A percentile compares a stretch with the other conserved stretches of the same genome.
These are phyloP conservation scores for Psilocybe cubensis DNA, from an alignment of 768 basidiomycete genomes.

Conservation along the genomic window DNA sequence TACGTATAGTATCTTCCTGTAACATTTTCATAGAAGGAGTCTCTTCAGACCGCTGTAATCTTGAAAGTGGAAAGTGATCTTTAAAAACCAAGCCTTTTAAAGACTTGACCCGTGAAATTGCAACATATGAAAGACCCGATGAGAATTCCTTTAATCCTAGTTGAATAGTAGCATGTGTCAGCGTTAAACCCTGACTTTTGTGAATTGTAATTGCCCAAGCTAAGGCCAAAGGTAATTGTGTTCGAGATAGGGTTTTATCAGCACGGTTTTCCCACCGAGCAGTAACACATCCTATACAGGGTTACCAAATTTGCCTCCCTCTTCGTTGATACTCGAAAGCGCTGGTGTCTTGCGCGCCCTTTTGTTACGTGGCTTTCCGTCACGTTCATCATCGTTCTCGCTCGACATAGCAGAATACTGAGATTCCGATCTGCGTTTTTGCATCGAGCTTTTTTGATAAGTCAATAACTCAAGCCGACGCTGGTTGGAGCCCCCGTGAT, in stretches of 20 bases:
- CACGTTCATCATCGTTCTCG: no score
- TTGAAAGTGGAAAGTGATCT: no score
- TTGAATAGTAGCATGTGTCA: slow-evolving; percentile 26
- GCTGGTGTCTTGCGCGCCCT: no score
- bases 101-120: slow-evolving; percentile 3
- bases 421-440: no score
- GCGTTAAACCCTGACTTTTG: slow-evolving; percentile 78
- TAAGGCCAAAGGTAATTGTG: slow-evolving; percentile 58
- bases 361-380: no score
- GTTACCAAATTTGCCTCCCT: no score
- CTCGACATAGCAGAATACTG: no score
- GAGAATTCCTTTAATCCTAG: slow-evolving; percentile 19
- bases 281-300: no score
- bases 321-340: no score
- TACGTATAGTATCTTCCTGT: background rate
- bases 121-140: slow-evolving; percentile 1
- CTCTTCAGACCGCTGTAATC: background rate
- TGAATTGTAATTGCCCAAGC: slow-evolving; percentile 83
- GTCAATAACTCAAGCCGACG: no score
- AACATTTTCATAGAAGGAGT: slow-evolving; percentile 1
- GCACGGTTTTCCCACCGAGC: background rate
- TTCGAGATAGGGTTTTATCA: slow-evolving; percentile 7
- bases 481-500: no score
- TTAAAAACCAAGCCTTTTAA: background rate
- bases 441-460: no score